phyloP scores from a whole-genome alignment of 164 flowering plant species.

The Malania oleifera region DNA sequence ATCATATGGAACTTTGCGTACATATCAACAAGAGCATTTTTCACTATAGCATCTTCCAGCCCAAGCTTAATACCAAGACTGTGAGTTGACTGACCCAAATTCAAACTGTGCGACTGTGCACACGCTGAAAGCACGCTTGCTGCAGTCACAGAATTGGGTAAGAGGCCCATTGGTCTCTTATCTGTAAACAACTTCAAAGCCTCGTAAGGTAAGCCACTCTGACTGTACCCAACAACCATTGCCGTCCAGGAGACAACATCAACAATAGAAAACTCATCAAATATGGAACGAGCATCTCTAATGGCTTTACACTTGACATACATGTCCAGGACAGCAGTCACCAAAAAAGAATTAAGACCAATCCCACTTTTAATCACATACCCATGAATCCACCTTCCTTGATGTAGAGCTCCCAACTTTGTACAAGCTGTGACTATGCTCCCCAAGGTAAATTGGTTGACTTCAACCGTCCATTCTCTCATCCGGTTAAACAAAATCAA shows the following conservation, averaged over 20 bases:
- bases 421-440: constrained; percentile 59
- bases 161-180: constrained; percentile 30
- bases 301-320: constrained; percentile 56
- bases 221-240: constrained; percentile 75
- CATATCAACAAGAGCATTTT: constrained; percentile 70
- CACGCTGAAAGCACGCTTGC: constrained; percentile 64
- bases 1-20: constrained; percentile 57
- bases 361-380: constrained; percentile 50
- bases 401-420: constrained; percentile 55
- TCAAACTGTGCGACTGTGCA: constrained; percentile 32
- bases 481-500: constrained; percentile 59
- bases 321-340: constrained; percentile 54
- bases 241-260: constrained; percentile 81
- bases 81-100: constrained; percentile 47
- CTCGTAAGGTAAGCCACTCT: constrained; percentile 34
- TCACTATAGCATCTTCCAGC: constrained; percentile 33
- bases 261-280: constrained; percentile 33
- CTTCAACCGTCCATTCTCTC: constrained; percentile 43
- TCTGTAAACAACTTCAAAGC: constrained; percentile 50
- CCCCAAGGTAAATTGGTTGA: constrained; percentile 57
- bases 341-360: constrained; percentile 32
- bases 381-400: constrained; percentile 81
- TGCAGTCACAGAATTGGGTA: constrained; percentile 52
- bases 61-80: constrained; percentile 47
- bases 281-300: constrained; percentile 48